These are phyloP conservation scores for Venturia aucupariae DNA, from an alignment of 2,329 filamentous ascomycete species.

Conservation along the genomic window DNA sequence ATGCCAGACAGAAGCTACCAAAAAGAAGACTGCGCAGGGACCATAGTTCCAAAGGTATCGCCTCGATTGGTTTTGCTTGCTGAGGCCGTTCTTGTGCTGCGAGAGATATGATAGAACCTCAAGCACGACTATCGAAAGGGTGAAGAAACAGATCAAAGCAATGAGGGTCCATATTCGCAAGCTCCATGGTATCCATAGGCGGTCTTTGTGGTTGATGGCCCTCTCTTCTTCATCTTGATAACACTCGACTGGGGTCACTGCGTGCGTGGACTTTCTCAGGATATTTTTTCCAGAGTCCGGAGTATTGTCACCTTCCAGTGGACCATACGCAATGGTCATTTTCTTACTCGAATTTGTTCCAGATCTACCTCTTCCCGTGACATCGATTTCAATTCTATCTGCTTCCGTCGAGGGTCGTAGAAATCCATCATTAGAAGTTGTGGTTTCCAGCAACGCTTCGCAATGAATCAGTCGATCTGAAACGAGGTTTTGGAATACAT, in stretches of 20 bases:
- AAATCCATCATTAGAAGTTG: not conserved
- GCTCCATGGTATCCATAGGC: slow-evolving; percentile 3
- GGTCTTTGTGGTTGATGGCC: not conserved
- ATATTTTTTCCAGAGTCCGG: not conserved
- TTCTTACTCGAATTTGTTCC: not conserved
- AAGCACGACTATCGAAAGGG: too few relatives aligned
- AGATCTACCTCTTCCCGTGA: not conserved
- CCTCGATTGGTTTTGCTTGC: too few relatives aligned
- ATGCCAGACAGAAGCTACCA: too few relatives aligned
- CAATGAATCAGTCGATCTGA: too few relatives aligned
- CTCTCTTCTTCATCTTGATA: slow-evolving; percentile 1
- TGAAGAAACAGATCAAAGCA: too few relatives aligned
- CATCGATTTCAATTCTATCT: not conserved
- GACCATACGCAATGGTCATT: not conserved
- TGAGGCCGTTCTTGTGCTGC: too few relatives aligned
- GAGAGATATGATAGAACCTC: too few relatives aligned
- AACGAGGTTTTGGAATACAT: too few relatives aligned
- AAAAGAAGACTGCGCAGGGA: too few relatives aligned
- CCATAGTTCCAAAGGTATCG: too few relatives aligned
- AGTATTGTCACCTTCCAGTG: not conserved
- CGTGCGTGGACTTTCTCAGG: not conserved
- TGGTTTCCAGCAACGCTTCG: not conserved
- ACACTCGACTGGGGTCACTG: not conserved
- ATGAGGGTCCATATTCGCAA: too few relatives aligned
- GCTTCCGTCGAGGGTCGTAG: not conserved